phyloP scores from a whole-genome alignment of 257 asterid species.

The Primulina eburnea region DNA sequence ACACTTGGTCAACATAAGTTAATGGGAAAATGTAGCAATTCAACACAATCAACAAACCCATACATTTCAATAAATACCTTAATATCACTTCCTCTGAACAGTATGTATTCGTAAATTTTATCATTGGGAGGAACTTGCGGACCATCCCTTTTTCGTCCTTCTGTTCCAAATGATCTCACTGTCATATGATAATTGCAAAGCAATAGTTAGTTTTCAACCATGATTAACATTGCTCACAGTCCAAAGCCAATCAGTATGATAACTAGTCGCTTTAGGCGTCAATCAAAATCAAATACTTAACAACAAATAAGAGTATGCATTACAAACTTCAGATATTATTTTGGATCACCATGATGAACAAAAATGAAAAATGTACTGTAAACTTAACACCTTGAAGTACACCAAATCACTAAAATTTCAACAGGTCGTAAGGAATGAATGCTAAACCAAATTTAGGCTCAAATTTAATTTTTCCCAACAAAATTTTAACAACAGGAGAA shows the following conservation, averaged over 20 bases:
- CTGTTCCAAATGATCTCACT: constrained; percentile 97
- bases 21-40: neutral
- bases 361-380: neutral
- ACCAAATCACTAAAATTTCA: neutral
- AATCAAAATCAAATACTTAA: neutral
- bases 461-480: neutral
- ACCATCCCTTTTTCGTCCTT: constrained; percentile 90
- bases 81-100: constrained; percentile 92
- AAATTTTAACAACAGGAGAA: neutral
- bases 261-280: neutral
- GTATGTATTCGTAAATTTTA: constrained; percentile 81
- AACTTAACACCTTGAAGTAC: neutral
- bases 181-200: constrained; percentile 19
- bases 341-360: neutral
- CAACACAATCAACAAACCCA: neutral
- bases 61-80: constrained; percentile 47
- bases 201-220: constrained; percentile 15
- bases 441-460: neutral
- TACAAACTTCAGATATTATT: neutral
- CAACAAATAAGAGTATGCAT: neutral
- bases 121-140: constrained; percentile 89
- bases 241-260: constrained; percentile 4
- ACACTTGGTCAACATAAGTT: neutral
- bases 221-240: neutral
- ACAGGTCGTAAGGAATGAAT: neutral